These are phyloP conservation scores for Fusarium lyarnte DNA, from an alignment of 2,329 filamentous ascomycete species.

Conservation along the genomic window DNA sequence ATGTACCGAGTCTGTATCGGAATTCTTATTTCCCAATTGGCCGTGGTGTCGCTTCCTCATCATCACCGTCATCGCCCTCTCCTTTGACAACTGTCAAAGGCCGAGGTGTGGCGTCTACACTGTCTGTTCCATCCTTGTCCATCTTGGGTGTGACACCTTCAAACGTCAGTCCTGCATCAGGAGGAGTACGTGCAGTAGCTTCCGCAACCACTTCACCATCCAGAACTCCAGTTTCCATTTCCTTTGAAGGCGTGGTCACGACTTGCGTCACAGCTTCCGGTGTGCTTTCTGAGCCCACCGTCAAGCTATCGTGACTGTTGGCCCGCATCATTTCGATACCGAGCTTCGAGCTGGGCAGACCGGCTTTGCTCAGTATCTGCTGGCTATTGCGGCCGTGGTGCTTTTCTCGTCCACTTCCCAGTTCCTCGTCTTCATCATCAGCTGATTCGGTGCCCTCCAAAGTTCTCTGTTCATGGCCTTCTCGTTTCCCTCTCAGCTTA, in stretches of 20 bases:
- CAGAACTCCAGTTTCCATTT: conserved; percentile 48
- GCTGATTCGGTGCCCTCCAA: conserved; percentile 84
- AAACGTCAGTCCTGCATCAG: conserved; percentile 29
- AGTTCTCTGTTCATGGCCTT: conserved; percentile 76
- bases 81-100: conserved; percentile 40
- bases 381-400: conserved; percentile 59
- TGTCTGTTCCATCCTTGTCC: conserved; percentile 29
- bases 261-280: conserved; percentile 63
- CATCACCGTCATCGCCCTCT: conserved; percentile 17
- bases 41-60: conserved; percentile 55
- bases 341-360: conserved; percentile 83
- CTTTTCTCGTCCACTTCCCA: conserved; percentile 63
- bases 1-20: neutral
- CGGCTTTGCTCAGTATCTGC: conserved; percentile 56
- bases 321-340: conserved; percentile 98
- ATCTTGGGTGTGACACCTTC: conserved; percentile 6
- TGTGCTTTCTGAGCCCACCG: conserved; percentile 60
- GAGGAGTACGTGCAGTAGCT: conserved; percentile 38
- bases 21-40: conserved; percentile 42
- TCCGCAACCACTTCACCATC: conserved; percentile 19
- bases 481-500: conserved; percentile 77
- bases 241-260: conserved; percentile 58
- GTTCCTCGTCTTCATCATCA: conserved; percentile 93
- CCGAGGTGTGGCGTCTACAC: conserved; percentile 57
- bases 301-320: conserved; percentile 88